Evolutionary conservation across 192 early-diverging fungal species (phyloP), one percentile per base, ranked within the genome.

Genomic region (Backusella psychrophila): DNA sequence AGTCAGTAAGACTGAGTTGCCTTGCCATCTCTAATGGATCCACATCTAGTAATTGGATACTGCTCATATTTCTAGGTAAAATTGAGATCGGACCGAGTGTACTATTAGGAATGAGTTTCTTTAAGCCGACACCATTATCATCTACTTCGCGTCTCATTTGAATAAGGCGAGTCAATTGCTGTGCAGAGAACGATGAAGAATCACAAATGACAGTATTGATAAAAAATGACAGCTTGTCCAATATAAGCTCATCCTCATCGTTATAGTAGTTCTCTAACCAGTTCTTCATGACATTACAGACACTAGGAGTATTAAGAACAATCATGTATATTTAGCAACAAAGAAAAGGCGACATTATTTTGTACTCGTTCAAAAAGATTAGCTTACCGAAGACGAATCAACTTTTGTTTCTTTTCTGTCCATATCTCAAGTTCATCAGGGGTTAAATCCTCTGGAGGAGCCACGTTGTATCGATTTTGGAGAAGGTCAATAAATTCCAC

Each of bases 181-280:
- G 86, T 9, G 91, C 87, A 1, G 94, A 86, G 66, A 90, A 87
- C 4, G 89, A 82, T 85, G 92, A 91, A 31, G 88, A 83, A 15
- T 95, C 92, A 29, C 89, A 87, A 86, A 97, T 93, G 12, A 86
- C 83, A 8, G 87, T 91, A 23, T 87, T 87, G 17, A 83, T 78
- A 81, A 99, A 96, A 26, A 92, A 87, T 52, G 88, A 86, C 65
- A 98, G 88, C 68, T 82, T 84, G 63, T 86, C 86, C 42, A 99
- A 82, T 42, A 89, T 90, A 21, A 87, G 86, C 73, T 96, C 95
- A 85, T 94, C 78, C 3, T 87, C 85, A 52, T 93, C 91, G 71
- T 90, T 89, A 77, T 93, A 95, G 78, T 99, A 95, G 75, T 88
- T 92, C 81, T 99, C 98, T 21, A 99, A 84, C 98, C 98, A 99